Base-by-base conservation (phyloP, 805 yeast genomes). In the Vanderwaltozyma tropicalis region DNA sequence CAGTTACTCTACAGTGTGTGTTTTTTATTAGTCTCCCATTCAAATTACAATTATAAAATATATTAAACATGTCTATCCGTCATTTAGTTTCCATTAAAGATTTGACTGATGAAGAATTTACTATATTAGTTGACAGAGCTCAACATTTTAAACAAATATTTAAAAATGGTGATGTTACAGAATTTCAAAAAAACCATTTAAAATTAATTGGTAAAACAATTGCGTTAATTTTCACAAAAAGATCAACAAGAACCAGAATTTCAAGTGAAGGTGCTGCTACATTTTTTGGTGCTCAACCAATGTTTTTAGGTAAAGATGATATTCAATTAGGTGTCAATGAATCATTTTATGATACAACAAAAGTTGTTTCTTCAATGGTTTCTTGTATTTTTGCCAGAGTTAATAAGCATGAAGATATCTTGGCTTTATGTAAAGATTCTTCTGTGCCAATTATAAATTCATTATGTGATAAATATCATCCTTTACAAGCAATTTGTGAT, bases 301-400 rank as follows among this genome's bases (percentile, higher is more conserved):
- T 92, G 92, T 92, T 92, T 54, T 68, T 92, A 47, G 97, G 98
- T 35, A 86, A 82, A 50, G 96, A 88, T 49, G 98, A 92, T 52
- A 92, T 92, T 56, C 98, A 92, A 62, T 68, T 92, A 39, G 98
- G 98, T 31, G 95, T 86, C 31, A 92, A 92, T 56, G 98, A 92
- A 67, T 72, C 92, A 0, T 64, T 86, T 41, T 81, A 82, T 52
- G 98, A 92, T 60, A 82, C 96, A 2, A 72, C 95, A 14, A 78
- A 75, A 47, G 95, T 92, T 26, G 74, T 92, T 4, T 82, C 95
- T 12, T 87, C 96, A 2, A 92, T 92, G 98, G 84, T 94, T 1
- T 80, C 95, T n/a, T 81, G 95, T 45, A 76, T 92, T 6, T 88
- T 92, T 65, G 98, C 97, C n/a, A 78, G 98, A 55, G 98, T 92